Evolutionary conservation across 2,329 filamentous ascomycete species (phyloP).

Genomic region (Fusarium liriodendri): DNA sequence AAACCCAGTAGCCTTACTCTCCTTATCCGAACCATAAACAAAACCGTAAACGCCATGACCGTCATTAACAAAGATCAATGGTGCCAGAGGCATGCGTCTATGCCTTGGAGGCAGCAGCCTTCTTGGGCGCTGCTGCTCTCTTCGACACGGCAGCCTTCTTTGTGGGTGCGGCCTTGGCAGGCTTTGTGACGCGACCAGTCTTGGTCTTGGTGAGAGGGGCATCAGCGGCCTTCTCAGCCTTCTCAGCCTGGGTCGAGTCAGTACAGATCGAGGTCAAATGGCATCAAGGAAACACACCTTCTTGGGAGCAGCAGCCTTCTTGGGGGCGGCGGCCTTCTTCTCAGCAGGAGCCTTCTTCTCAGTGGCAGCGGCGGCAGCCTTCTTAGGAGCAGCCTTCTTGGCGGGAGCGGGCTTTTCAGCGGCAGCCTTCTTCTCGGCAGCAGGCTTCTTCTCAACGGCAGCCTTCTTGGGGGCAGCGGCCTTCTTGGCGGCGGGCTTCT

Average conservation of each 20-base stretch:
- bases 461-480: slow-evolving; percentile 47
- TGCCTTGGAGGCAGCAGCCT: slow-evolving; percentile 58
- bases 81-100: slow-evolving; percentile 39
- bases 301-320: slow-evolving; percentile 50
- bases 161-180: slow-evolving; percentile 54
- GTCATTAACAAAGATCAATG: slow-evolving; percentile 51
- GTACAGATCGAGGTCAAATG: not conserved
- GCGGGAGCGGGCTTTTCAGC: slow-evolving; percentile 48
- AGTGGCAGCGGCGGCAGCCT: slow-evolving; percentile 34
- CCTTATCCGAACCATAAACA: slow-evolving; percentile 42
- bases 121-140: slow-evolving; percentile 54
- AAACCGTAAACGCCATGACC: slow-evolving; percentile 51
- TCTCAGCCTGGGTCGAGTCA: slow-evolving; percentile 5
- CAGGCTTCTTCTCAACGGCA: slow-evolving; percentile 50
- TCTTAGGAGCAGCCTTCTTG: slow-evolving; percentile 49
- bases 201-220: slow-evolving; percentile 84
- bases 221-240: slow-evolving; percentile 68
- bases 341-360: slow-evolving; percentile 51
- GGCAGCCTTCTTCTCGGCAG: slow-evolving; percentile 46
- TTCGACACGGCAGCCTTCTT: slow-evolving; percentile 54
- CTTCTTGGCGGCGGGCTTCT: slow-evolving; percentile 69
- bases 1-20: slow-evolving; percentile 43
- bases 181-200: slow-evolving; percentile 86
- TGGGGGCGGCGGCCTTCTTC: slow-evolving; percentile 40
- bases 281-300: slow-evolving; percentile 22